Base-by-base conservation (phyloP, 768 basidiomycete genomes). In the Boletus vermiculosoides region DNA sequence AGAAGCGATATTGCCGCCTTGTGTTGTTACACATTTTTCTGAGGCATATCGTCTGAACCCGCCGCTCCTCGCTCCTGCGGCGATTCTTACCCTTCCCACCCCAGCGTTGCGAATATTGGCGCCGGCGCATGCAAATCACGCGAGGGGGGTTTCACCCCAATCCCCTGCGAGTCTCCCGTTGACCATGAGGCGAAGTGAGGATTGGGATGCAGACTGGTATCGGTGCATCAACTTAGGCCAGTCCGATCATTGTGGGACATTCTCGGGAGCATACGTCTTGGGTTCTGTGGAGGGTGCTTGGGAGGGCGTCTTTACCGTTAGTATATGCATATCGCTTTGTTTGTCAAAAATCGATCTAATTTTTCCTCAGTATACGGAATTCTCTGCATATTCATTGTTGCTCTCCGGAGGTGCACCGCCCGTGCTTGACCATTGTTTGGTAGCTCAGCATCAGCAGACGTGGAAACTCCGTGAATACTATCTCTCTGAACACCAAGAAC, bases 401-500 rank as follows among this genome's bases (percentile, higher is more conserved):
- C 78, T 91, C n/a, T 77, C 81, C 8, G 92, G 90, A 20, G 86
- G 78, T 0, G 72, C 82, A 5, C 88, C 90, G 4, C 70, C 80
- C 0, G 76, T 80, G 10, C 73, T 96, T n/a, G 84, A 90, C 62
- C 82, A 84, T 42, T 87, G 88, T 45, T 77, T 86, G 47, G 85
- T 91, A 28, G 92, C 88, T 1, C 83, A 88, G 62, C 94, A 98
- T 70, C 85, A 83, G 18, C 94, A 97, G 67, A 92, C 92, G 0
- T 96, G 94, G 93, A 88, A 86, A 65, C 73, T 97, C 42, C 83
- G 83, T 36, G 91, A 93, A 70, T 83, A 92, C 63, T 84, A 90
- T 63, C 74, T 90, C 15, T 45, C 77, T 5, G 73, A 70, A 28
- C 73, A 73, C 45, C 55, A 60, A 11, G 71, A 71, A 54, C 23